Base-by-base conservation (phyloP, 495 filamentous ascomycete genomes). In the Aspergillus campestris region DNA sequence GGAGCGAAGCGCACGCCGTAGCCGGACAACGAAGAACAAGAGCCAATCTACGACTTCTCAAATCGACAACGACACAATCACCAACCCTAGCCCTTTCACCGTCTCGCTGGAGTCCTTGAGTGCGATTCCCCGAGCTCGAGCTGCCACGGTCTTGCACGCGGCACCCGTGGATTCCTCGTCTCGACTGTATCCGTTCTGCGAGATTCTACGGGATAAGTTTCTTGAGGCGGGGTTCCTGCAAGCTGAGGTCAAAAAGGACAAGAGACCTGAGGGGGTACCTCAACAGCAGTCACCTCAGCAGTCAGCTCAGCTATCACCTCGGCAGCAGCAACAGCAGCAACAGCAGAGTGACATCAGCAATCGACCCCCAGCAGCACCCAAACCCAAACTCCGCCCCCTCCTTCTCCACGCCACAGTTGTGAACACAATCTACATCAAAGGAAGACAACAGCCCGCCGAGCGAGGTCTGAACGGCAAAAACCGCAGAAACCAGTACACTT, bases 391-490 rank as follows among this genome's bases (percentile, higher is more conserved):
- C 1, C 65, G 89, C 30, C 77, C 79, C n/a, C 60, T 97, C 39
- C 73, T 85, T 13, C 58, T 95, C 40, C 91, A 95, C 59, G 88
- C 86, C 11, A 95, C 91, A 3, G 70, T 96, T 5, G 64, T 92
- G 14, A 95, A 96, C 61, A 95, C 89, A 7, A 78, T 89, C 29
- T 95, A 95, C 59, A 79, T 83, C 30, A 54, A 49, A 28, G 67
- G 63, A 18, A 66, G 53, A 57, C 62, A 50, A 49, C 67, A 34
- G 53, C 62, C 38, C 48, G 55, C 30, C 46, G 58, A 47, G 14
- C 48, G 31, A 36, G 8, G 33, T 7, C 45, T 47, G n/a, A 50
- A 68, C 55, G 45, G 70, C 49, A 58, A 48, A 65, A 52, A 72
- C 11, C 15, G 39, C 0, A 48, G 47, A 3, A 55, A 49, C 15